phyloP scores from a whole-genome alignment of 345 rosid species.

The Eucalyptus tenuipes region DNA sequence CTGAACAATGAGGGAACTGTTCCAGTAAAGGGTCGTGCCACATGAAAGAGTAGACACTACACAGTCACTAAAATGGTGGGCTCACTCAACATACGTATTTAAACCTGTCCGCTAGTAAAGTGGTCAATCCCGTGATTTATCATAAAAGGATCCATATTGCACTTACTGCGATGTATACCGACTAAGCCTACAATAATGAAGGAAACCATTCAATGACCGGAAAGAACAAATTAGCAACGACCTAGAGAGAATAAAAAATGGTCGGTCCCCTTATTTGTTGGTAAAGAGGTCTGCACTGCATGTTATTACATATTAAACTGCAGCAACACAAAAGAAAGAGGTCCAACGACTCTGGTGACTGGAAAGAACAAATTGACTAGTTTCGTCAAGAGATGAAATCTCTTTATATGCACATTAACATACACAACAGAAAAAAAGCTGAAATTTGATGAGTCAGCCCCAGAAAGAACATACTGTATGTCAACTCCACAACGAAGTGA shows the following conservation, averaged over 20 bases:
- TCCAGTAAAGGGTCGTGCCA: not conserved
- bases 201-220: not conserved
- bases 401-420: not conserved
- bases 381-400: not conserved
- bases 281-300: not conserved
- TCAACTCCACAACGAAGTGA: conserved; percentile 72
- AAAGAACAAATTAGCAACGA: not conserved
- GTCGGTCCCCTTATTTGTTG: not conserved
- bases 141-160: no score
- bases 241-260: not conserved
- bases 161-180: not conserved
- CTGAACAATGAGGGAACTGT: not conserved
- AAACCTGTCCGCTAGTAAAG: not conserved
- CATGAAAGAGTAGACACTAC: not conserved
- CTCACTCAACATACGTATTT: not conserved
- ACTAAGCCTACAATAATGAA: not conserved
- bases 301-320: not conserved
- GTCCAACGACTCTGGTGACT: not conserved
- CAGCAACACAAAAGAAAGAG: not conserved
- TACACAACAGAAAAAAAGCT: not conserved
- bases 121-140: not conserved
- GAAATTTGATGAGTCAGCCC: not conserved
- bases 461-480: conserved; percentile 42
- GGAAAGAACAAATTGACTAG: not conserved
- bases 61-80: not conserved